Percentiles rank a stretch among this genome's conserved stretches.
These are phyloP conservation scores for Penicillium ucsense DNA, from an alignment of 495 filamentous ascomycete genomes.

Conservation along the genomic window DNA sequence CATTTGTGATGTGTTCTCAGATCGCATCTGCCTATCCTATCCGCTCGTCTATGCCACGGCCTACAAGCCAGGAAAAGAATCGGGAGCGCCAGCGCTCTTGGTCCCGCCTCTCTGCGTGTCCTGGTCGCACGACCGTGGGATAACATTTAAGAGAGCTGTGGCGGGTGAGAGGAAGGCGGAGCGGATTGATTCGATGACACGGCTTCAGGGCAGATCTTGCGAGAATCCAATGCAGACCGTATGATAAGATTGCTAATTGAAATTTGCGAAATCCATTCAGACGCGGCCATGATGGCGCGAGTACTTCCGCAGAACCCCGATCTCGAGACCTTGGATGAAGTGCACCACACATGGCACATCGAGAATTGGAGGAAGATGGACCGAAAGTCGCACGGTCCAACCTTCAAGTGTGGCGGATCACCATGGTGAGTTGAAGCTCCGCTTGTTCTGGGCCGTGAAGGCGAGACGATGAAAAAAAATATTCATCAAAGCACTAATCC, in stretches of 20 bases:
- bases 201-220: neutral
- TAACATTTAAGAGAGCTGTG: too few species aligned
- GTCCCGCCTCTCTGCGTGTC: neutral
- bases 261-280: slow-evolving; percentile 33
- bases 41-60: too few species aligned
- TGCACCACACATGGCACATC: slow-evolving; percentile 74
- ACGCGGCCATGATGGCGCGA: slow-evolving; percentile 72
- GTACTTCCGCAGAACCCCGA: slow-evolving; percentile 65
- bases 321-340: slow-evolving; percentile 62
- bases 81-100: neutral
- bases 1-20: neutral
- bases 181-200: neutral
- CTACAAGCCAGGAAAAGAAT: too few species aligned
- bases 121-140: too few species aligned
- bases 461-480: neutral
- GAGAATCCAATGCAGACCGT: neutral
- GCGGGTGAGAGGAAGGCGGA: too few species aligned
- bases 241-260: slow-evolving; percentile 11
- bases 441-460: neutral
- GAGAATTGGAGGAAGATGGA: slow-evolving; percentile 63
- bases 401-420: slow-evolving; percentile 75
- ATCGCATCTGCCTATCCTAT: too few species aligned
- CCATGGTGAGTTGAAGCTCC: slow-evolving; percentile 59
- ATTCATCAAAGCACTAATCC: neutral
- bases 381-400: slow-evolving; percentile 76